A percentile compares a stretch with the other conserved stretches of the same genome.
Conservation (phyloP, 441 rosid species). For the Gossypium trilobum region DNA sequence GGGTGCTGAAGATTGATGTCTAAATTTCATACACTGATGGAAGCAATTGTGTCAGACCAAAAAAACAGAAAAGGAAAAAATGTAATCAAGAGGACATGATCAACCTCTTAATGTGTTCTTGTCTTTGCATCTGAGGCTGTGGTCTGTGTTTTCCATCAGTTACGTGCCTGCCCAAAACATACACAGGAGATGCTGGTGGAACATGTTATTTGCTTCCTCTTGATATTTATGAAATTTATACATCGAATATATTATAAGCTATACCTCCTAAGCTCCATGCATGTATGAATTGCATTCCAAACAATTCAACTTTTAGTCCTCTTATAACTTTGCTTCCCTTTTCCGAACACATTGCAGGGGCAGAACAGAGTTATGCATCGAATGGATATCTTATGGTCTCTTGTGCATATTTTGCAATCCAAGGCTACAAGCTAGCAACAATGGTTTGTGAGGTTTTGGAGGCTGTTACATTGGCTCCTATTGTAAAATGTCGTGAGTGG, state of each 20-base stretch:
- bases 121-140: neutral
- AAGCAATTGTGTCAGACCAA: neutral
- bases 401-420: slow-evolving; percentile 71
- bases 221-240: neutral
- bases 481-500: slow-evolving; percentile 27
- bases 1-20: neutral
- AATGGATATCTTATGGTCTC: slow-evolving; percentile 89
- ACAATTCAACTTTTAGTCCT: neutral
- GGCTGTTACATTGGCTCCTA: slow-evolving; percentile 16
- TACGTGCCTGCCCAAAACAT: neutral
- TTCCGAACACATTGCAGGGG: slow-evolving; percentile 44
- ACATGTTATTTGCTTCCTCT: neutral
- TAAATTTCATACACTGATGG: neutral
- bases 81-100: neutral
- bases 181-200: neutral
- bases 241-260: neutral
- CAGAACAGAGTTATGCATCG: slow-evolving; percentile 63
- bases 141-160: neutral
- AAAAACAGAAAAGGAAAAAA: neutral
- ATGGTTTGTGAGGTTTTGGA: slow-evolving; percentile 20
- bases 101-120: neutral
- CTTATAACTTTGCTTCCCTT: neutral
- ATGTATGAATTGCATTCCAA: neutral
- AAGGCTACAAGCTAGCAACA: slow-evolving; percentile 37
- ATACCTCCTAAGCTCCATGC: neutral